These are phyloP conservation scores for Lactarius tabidus DNA, from an alignment of 768 basidiomycete genomes.

Conservation along the genomic window DNA sequence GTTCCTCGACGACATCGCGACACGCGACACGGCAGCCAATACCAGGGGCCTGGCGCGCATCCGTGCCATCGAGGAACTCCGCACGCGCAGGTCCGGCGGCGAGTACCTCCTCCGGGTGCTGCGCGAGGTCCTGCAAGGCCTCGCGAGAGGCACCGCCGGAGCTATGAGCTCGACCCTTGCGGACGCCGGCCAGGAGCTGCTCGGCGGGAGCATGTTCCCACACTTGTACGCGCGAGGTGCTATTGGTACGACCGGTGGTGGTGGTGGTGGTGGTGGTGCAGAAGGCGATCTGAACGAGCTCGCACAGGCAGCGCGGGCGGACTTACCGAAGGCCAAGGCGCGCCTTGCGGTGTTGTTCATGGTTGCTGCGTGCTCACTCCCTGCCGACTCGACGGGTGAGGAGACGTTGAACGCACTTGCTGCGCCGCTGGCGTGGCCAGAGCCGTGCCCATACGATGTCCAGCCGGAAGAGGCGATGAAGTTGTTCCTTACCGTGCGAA, in stretches of 20 bases:
- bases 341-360: conserved; percentile 19
- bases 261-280: neutral
- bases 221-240: neutral
- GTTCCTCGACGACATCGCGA: conserved; percentile 4
- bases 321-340: conserved; percentile 7
- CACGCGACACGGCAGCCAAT: neutral
- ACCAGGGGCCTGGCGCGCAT: accelerated
- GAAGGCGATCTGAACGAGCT: neutral
- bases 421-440: conserved; percentile 1
- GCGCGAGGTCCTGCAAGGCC: neutral
- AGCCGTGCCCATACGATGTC: conserved; percentile 5
- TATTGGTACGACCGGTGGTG: neutral
- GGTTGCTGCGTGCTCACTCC: conserved; percentile 14
- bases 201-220: neutral
- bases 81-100: neutral
- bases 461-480: neutral
- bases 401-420: conserved; percentile 9
- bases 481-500: neutral
- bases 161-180: neutral
- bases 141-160: neutral
- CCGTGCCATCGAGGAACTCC: neutral
- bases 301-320: neutral
- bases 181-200: neutral
- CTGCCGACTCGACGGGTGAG: neutral
- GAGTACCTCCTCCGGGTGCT: neutral